Conservation (phyloP, 2,329 filamentous ascomycete species). For the Hortaea werneckii region DNA sequence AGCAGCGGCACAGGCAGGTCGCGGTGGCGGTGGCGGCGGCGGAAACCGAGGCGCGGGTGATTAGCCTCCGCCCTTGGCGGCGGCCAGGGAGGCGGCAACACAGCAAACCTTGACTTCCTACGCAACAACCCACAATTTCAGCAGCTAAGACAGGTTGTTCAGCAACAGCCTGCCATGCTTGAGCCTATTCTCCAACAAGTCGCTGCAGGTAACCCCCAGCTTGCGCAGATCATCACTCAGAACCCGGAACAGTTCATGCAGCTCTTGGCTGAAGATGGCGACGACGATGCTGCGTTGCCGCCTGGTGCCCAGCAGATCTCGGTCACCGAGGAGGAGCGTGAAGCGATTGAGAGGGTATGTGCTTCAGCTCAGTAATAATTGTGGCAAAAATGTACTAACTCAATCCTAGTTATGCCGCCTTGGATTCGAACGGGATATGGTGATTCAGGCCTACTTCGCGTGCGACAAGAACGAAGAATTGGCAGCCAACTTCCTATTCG, state of each 20-base stretch:
- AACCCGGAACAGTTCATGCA: constrained; percentile 91
- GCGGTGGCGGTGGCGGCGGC: constrained; percentile 29
- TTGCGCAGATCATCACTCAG: constrained; percentile 82
- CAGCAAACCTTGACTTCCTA: constrained; percentile 75
- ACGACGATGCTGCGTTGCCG: constrained; percentile 76
- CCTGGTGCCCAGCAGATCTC: constrained; percentile 81
- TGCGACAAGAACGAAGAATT: constrained; percentile 99
- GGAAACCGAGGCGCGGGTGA: constrained; percentile 30
- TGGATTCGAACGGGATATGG: constrained; percentile 84
- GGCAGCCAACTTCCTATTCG: constrained; percentile 95
- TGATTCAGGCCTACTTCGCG: constrained; percentile 96
- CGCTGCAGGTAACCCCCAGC: constrained; percentile 84
- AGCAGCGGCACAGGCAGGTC: constrained; percentile 61
- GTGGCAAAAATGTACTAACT: constrained; percentile 6
- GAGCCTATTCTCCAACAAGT: constrained; percentile 97
- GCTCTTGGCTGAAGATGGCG: constrained; percentile 76
- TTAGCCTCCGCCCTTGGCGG: constrained; percentile 31
- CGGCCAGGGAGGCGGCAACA: constrained; percentile 42
- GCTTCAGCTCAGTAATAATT: background rate
- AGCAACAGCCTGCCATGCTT: constrained; percentile 96
- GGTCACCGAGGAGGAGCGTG: constrained; percentile 91
- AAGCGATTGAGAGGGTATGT: constrained; percentile 88
- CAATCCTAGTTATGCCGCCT: constrained; percentile 67
- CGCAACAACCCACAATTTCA: constrained; percentile 96
- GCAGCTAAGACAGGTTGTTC: constrained; percentile 90